A percentile compares a stretch with the other conserved stretches of the same genome.
Evolutionary conservation across 1,284 basidiomycete species (phyloP).

Genomic region (Naganishia sp.): DNA sequence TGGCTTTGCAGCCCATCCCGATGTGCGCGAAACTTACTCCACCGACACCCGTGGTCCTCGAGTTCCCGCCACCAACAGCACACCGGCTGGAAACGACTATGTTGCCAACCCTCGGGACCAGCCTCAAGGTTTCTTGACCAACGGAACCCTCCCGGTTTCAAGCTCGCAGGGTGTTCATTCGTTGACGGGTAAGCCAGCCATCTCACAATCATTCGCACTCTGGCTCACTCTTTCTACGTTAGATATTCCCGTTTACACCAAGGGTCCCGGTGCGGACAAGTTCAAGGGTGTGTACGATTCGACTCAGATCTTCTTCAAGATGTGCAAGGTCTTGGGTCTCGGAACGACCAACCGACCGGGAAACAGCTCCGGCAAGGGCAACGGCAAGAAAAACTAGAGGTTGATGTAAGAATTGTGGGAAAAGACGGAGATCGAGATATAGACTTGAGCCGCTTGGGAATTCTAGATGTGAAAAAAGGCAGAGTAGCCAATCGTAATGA

Average conservation of each 20-base stretch:
- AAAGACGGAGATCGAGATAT: background rate
- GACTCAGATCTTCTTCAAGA: conserved; percentile 50
- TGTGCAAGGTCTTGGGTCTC: conserved; percentile 50
- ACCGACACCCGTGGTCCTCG: conserved; percentile 46
- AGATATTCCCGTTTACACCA: conserved; percentile 54
- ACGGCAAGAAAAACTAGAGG: background rate
- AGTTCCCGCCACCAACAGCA: conserved; percentile 44
- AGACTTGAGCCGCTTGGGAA: background rate
- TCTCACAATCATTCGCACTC: too few relatives aligned
- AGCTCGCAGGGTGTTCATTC: conserved; percentile 53
- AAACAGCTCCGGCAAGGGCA: conserved; percentile 3
- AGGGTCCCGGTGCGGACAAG: conserved; percentile 49
- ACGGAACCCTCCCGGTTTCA: conserved; percentile 48
- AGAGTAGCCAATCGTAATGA: background rate
- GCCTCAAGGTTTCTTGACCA: conserved; percentile 48
- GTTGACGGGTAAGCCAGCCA: conserved; percentile 23
- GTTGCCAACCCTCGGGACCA: conserved; percentile 52
- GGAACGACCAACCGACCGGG: conserved; percentile 26
- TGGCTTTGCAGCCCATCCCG: conserved; percentile 51
- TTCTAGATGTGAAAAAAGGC: background rate
- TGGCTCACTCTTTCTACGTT: too few relatives aligned
- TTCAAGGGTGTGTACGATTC: conserved; percentile 52
- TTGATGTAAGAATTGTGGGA: background rate
- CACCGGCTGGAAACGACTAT: conserved; percentile 36
- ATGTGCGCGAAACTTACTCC: conserved; percentile 48